These are phyloP conservation scores for Pilasporangium apinafurcum DNA, from an alignment of 352 stramenopile genomes.

Conservation along the genomic window DNA sequence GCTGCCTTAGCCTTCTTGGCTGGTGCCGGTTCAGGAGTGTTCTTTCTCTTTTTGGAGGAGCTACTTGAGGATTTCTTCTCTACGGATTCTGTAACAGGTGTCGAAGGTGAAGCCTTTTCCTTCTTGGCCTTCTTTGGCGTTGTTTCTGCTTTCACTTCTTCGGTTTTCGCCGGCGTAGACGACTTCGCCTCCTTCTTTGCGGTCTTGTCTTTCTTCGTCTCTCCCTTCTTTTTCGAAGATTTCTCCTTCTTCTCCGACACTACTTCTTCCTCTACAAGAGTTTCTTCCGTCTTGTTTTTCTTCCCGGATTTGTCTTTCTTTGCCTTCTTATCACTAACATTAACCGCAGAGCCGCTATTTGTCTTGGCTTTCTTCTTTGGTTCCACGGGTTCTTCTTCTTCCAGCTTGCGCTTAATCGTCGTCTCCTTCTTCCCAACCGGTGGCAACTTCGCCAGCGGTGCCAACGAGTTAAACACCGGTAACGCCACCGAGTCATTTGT, in stretches of 20 bases:
- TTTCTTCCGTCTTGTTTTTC: slow-evolving; percentile 12
- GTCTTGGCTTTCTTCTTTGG: slow-evolving; percentile 16
- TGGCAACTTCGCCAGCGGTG: slow-evolving; percentile 55
- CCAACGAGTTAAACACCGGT: slow-evolving; percentile 87
- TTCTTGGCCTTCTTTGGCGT: slow-evolving; percentile 20
- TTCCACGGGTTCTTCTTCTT: slow-evolving; percentile 14
- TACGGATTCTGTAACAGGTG: not conserved
- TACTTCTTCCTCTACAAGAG: slow-evolving; percentile 7
- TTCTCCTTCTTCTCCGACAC: not conserved
- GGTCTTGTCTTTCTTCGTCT: slow-evolving; percentile 4
- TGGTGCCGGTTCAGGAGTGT: not conserved
- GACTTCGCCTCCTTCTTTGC: not conserved
- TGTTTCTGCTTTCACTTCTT: slow-evolving; percentile 1
- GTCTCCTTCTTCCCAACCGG: slow-evolving; percentile 37
- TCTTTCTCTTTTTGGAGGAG: slow-evolving; percentile 12
- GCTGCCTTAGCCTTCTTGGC: slow-evolving; percentile 14
- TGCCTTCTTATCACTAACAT: slow-evolving; percentile 7
- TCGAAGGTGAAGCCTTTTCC: slow-evolving; percentile 10
- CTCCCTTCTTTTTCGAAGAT: too few relatives aligned
- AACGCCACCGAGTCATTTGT: slow-evolving; percentile 82
- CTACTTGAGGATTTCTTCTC: slow-evolving; percentile 5
- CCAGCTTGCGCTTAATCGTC: slow-evolving; percentile 61
- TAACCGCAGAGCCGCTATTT: slow-evolving; percentile 1
- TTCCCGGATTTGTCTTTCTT: slow-evolving; percentile 9
- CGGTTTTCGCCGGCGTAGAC: too few relatives aligned